phyloP scores from a whole-genome alignment of 1,139 yeast species.

The Pichia sp. region DNA sequence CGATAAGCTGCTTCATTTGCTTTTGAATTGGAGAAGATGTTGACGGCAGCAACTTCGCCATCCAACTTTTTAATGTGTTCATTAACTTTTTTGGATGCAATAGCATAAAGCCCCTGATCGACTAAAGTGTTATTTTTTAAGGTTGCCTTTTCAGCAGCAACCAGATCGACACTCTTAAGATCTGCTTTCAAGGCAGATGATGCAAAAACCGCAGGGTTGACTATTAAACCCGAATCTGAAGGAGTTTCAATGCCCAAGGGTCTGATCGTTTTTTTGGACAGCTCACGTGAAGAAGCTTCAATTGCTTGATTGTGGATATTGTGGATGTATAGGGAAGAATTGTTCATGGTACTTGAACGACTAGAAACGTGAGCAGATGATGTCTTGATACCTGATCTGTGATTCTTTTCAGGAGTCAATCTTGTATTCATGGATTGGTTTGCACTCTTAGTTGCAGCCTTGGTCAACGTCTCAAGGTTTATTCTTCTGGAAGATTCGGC shows the following conservation, averaged over 20 bases:
- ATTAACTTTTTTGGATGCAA: conserved; percentile 59
- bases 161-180: conserved; percentile 24
- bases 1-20: conserved; percentile 33
- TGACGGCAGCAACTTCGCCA: conserved; percentile 37
- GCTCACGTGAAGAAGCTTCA: conserved; percentile 13
- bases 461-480: conserved; percentile 30
- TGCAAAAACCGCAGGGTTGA: conserved; percentile 18
- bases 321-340: conserved; percentile 16
- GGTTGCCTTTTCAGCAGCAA: conserved; percentile 27
- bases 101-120: conserved; percentile 53
- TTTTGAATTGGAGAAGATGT: conserved; percentile 31
- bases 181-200: conserved; percentile 34
- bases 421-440: conserved; percentile 43
- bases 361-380: conserved; percentile 1
- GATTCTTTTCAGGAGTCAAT: conserved; percentile 19
- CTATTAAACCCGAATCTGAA: conserved; percentile 18
- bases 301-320: conserved; percentile 19
- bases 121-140: conserved; percentile 38
- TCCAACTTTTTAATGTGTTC: conserved; percentile 43
- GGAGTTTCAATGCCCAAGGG: conserved; percentile 18
- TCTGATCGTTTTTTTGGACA: conserved; percentile 11
- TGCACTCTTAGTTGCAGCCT: conserved; percentile 43
- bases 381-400: conserved; percentile 18
- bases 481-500: conserved; percentile 35
- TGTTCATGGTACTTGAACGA: conserved; percentile 2